phyloP scores from a whole-genome alignment of 1,284 basidiomycete species.

The Papiliotrema fonsecae region DNA sequence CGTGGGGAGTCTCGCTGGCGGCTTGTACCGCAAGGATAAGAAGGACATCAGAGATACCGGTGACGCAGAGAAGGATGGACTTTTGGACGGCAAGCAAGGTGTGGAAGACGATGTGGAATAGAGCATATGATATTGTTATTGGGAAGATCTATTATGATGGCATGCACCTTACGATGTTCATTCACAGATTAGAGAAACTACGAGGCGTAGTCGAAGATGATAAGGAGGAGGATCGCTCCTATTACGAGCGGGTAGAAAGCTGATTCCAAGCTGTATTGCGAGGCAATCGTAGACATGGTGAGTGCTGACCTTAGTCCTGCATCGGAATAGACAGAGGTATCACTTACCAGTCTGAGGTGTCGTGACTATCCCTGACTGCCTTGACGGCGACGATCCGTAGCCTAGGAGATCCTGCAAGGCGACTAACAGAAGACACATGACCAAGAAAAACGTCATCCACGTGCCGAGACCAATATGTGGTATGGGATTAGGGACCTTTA shows the following conservation, averaged over 20 bases:
- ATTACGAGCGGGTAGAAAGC: neutral
- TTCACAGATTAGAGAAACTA: neutral
- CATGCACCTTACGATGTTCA: neutral
- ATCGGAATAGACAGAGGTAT: too few species aligned
- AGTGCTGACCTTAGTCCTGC: neutral
- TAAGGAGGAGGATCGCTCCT: neutral
- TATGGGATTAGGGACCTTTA: neutral
- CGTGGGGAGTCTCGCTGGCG: slow-evolving; percentile 19
- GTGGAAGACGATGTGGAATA: neutral
- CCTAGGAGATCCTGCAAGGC: neutral
- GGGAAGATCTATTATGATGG: too few species aligned
- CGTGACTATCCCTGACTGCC: too few species aligned
- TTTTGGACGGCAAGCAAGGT: neutral
- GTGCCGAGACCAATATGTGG: neutral
- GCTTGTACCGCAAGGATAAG: slow-evolving; percentile 8
- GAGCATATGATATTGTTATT: too few species aligned
- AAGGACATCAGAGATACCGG: neutral
- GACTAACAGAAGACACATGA: neutral
- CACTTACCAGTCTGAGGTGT: too few species aligned
- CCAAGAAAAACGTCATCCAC: slow-evolving; percentile 2
- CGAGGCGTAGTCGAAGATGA: neutral
- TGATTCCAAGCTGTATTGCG: neutral
- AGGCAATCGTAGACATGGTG: neutral
- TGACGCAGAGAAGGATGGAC: neutral
- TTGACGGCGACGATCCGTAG: too few species aligned